Evolutionary conservation across 352 stramenopile species (phyloP).

Genomic region (Globisporangium recalcitrans): DNA sequence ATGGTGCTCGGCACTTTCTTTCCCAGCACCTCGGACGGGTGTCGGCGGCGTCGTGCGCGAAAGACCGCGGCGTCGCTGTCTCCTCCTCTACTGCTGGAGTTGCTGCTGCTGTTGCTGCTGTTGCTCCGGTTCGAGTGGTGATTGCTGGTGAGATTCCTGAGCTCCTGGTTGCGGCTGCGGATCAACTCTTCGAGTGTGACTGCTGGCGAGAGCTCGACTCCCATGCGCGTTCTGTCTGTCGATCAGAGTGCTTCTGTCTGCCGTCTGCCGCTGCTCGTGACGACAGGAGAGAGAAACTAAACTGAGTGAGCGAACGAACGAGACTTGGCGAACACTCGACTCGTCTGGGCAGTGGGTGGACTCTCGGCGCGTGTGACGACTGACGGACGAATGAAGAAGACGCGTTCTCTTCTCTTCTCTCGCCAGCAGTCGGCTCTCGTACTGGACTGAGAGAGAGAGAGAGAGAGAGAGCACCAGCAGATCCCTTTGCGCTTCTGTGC

Average conservation of each 20-base stretch:
- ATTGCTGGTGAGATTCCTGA: constrained; percentile 1
- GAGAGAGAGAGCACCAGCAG: not conserved
- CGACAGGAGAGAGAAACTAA: constrained; percentile 5
- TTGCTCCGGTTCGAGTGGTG: constrained; percentile 2
- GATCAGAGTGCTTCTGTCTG: not conserved
- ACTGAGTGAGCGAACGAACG: not conserved
- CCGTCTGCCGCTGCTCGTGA: not conserved
- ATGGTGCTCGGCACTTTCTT: constrained; percentile 2
- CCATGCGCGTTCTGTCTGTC: not conserved
- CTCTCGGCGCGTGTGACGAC: not conserved
- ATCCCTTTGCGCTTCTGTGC: not conserved
- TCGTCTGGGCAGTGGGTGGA: not conserved
- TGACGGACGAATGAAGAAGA: not conserved
- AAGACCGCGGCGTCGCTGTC: not conserved
- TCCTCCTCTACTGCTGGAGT: not conserved
- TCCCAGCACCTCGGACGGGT: constrained; percentile 8
- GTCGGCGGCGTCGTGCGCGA: constrained; percentile 1
- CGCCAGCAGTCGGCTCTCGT: not conserved
- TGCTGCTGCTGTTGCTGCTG: constrained; percentile 3
- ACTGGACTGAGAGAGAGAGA: not conserved
- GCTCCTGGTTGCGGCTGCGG: not conserved
- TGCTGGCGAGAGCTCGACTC: constrained; percentile 2
- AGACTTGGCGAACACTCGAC: not conserved
- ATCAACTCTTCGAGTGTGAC: constrained; percentile 5
- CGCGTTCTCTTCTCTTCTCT: not conserved